Evolutionary conservation across 179 eudicot genomes (phyloP), one percentile per base, ranked within the genome.

Genomic region (Beta macrorhiza): DNA sequence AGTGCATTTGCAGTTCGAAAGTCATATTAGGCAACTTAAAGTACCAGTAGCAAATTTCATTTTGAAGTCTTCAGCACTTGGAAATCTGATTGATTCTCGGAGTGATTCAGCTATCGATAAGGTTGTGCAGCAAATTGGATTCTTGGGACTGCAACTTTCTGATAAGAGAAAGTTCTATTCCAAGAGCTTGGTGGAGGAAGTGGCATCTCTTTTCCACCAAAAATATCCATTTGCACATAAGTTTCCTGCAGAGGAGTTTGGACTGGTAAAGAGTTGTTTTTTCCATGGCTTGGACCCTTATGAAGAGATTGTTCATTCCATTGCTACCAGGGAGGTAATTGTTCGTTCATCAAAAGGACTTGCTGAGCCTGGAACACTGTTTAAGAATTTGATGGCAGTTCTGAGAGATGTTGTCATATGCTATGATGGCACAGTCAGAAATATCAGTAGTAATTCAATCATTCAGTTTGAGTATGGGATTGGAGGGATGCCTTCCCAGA

Each of bases 351-450:
- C 93, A 0, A 89, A 92, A 81, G 98, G 99, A 10, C 82, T 97
- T 78, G 92, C 97, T 75, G 98, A 97, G 82, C 99, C 99, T 2
- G 99, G 99, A 52, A 97, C 97, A 0, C 77, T 97, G 6, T 94
- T 97, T 79, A 97, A 97, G 82, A 94, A 97, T 61, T 82, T 94
- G 78, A 97, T 97, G 99, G 99, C 98, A n/a, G 91, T 97, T 29
- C 92, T 97, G 47, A 87, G 98, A 67, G 99, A 97, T 85, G 99
- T 97, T 58, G 93, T 91, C 32, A 89, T 97, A 55, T 97, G 99
- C 71, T 90, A 94, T 80, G 98, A 97, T 83, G 99, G 98, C 11
- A 89, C 98, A 0, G 98, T 97, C n/a, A 87, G 99, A 84, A 94
- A 97, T 81, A 84, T 89, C 58, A 91, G 97, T 53, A 94, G 98